Evolutionary conservation across 176 grass and related monocot species (phyloP).

Genomic region (Eragrostis nindensis): DNA sequence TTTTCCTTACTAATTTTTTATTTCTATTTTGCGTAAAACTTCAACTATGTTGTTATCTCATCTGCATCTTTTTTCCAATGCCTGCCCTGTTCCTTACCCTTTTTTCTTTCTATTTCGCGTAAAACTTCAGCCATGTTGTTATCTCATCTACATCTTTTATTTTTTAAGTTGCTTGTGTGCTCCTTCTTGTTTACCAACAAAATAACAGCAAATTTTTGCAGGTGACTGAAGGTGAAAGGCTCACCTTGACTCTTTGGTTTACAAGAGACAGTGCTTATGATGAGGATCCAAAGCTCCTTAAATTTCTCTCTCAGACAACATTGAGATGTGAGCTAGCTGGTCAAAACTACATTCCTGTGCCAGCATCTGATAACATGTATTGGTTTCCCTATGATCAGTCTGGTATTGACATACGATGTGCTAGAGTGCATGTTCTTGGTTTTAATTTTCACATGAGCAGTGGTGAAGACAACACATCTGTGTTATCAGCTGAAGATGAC

Average conservation of each 20-base stretch:
- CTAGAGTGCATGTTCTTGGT: conserved; percentile 61
- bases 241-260: conserved; percentile 92
- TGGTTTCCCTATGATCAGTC: conserved; percentile 68
- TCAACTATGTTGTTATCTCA: too few relatives aligned
- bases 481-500: conserved; percentile 44
- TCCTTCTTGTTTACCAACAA: conserved; percentile 33
- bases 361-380: conserved; percentile 87
- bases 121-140: conserved; percentile 28
- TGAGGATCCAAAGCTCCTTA: conserved; percentile 90
- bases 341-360: conserved; percentile 61
- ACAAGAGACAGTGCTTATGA: conserved; percentile 72
- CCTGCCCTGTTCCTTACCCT: not conserved
- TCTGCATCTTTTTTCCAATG: too few relatives aligned
- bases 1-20: conserved; percentile 1
- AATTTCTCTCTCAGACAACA: conserved; percentile 68
- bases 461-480: conserved; percentile 6
- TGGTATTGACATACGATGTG: conserved; percentile 83
- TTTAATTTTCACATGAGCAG: conserved; percentile 49
- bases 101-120: not conserved
- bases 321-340: conserved; percentile 33
- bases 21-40: too few relatives aligned
- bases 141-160: conserved; percentile 12
- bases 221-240: conserved; percentile 93
- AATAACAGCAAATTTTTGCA: conserved; percentile 45
- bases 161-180: not conserved